phyloP scores from a whole-genome alignment of 257 asterid genomes.

The Scutellaria minor region DNA sequence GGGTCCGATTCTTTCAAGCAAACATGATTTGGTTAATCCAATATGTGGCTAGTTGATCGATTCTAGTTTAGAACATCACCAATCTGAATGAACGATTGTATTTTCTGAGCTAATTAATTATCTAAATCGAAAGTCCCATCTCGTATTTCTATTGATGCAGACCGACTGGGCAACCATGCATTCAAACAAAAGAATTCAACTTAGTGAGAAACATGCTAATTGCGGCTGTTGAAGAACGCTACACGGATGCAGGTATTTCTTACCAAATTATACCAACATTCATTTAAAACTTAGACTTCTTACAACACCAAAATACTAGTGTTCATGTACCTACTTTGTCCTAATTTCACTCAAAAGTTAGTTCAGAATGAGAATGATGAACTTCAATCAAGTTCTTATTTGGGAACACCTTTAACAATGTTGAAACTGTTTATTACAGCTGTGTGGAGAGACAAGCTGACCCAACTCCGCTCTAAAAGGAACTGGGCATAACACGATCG shows the following conservation, averaged over 20 bases:
- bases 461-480: conserved; percentile 74
- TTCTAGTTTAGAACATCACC: not conserved
- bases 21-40: no score
- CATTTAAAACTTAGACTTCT: not conserved
- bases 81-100: not conserved
- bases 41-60: no score
- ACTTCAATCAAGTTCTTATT: no score
- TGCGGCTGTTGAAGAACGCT: conserved; percentile 62
- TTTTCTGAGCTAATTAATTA: not conserved
- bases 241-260: conserved; percentile 54
- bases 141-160: conserved; percentile 32
- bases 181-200: conserved; percentile 56
- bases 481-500: conserved; percentile 58
- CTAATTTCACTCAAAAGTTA: not conserved
- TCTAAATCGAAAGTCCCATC: no score
- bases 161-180: conserved; percentile 55
- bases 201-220: conserved; percentile 55
- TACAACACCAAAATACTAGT: no score
- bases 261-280: not conserved
- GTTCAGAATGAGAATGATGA: no score
- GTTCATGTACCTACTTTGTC: no score
- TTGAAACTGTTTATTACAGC: conserved; percentile 49
- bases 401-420: no score
- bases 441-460: conserved; percentile 82
- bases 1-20: no score